Evolutionary conservation across 2,329 filamentous ascomycete species (phyloP).

Genomic region (Sarocladium brachiariae): DNA sequence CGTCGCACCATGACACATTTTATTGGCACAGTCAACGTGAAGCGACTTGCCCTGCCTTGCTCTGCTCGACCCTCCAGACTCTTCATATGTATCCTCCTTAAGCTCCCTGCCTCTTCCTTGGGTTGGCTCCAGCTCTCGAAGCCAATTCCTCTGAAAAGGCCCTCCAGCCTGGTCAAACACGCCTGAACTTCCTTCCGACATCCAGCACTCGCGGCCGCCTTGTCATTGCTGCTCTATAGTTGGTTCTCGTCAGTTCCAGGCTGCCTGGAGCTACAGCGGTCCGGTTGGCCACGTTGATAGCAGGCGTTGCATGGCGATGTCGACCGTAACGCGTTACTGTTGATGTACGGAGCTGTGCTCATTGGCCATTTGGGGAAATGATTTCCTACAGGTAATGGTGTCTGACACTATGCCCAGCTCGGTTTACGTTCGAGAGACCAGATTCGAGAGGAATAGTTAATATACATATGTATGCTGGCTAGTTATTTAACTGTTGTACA

Average conservation of each 20-base stretch:
- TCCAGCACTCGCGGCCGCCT: background rate
- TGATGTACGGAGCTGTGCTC: too few relatives aligned
- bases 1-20: slow-evolving; percentile 29
- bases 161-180: slow-evolving; percentile 33
- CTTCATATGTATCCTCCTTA: slow-evolving; percentile 7
- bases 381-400: too few relatives aligned
- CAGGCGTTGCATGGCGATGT: slow-evolving; percentile 33
- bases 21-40: slow-evolving; percentile 8
- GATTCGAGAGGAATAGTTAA: too few relatives aligned
- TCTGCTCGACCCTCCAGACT: background rate
- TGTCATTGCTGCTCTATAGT: background rate
- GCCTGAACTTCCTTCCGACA: slow-evolving; percentile 30
- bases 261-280: slow-evolving; percentile 25
- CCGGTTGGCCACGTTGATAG: slow-evolving; percentile 28
- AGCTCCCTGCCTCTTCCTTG: background rate
- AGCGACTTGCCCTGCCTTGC: slow-evolving; percentile 4
- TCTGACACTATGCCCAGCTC: too few relatives aligned
- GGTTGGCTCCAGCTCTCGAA: slow-evolving; percentile 4
- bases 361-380: too few relatives aligned
- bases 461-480: too few relatives aligned
- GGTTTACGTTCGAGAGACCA: too few relatives aligned
- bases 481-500: too few relatives aligned
- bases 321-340: slow-evolving; percentile 38
- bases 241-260: background rate
- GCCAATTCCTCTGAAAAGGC: slow-evolving; percentile 32